Evolutionary conservation across 1,284 basidiomycete species (phyloP).

Genomic region (Naganishia liquefaciens): DNA sequence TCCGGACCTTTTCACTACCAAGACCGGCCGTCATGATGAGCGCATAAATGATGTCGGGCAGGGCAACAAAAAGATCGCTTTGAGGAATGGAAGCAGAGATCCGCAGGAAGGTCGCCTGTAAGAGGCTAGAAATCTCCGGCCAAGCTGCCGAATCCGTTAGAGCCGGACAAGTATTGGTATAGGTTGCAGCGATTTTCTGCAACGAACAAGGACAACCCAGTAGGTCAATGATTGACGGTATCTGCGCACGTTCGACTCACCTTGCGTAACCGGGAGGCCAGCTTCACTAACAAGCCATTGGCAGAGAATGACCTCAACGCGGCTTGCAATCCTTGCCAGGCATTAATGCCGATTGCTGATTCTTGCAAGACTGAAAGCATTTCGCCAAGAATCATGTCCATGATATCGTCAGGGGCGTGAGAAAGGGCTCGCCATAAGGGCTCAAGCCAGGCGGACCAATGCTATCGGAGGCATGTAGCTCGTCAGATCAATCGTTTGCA

Average conservation of each 20-base stretch:
- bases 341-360: slow-evolving; percentile 17
- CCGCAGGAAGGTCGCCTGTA: slow-evolving; percentile 21
- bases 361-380: slow-evolving; percentile 26
- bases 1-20: slow-evolving; percentile 23
- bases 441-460: slow-evolving; percentile 31
- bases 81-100: slow-evolving; percentile 22
- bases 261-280: slow-evolving; percentile 29
- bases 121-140: slow-evolving; percentile 22
- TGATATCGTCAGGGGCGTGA: slow-evolving; percentile 19
- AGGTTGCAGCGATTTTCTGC: slow-evolving; percentile 28
- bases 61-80: slow-evolving; percentile 25
- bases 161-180: slow-evolving; percentile 19
- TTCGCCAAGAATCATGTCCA: slow-evolving; percentile 26
- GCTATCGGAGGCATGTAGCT: not conserved
- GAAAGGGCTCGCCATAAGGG: slow-evolving; percentile 25
- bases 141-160: slow-evolving; percentile 22
- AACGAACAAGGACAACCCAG: not conserved
- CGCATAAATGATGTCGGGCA: slow-evolving; percentile 25
- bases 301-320: slow-evolving; percentile 22
- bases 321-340: slow-evolving; percentile 23
- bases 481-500: not conserved
- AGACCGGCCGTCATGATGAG: slow-evolving; percentile 26
- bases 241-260: not conserved
- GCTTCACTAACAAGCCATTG: slow-evolving; percentile 25
- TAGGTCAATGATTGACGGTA: not conserved